Percentiles rank a stretch among this genome's conserved stretches.
These are phyloP conservation scores for Cerioporus squamosus DNA, from an alignment of 1,284 basidiomycete species.

Conservation along the genomic window DNA sequence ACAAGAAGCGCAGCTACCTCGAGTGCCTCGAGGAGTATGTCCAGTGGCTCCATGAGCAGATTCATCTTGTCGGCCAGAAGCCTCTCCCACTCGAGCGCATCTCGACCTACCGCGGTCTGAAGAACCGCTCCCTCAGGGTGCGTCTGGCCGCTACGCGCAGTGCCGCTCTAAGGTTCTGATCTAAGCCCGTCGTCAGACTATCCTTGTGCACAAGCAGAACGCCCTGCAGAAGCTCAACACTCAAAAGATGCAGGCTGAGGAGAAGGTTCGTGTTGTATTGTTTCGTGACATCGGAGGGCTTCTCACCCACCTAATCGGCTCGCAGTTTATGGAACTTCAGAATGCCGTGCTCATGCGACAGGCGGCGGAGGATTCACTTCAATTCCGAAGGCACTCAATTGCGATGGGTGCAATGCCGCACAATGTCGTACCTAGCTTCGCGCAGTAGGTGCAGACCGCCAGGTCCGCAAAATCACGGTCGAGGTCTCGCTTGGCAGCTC, in stretches of 20 bases:
- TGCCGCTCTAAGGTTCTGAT: not conserved
- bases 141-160: slow-evolving; percentile 6
- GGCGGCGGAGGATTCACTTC: slow-evolving; percentile 12
- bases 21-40: slow-evolving; percentile 75
- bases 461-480: no score
- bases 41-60: slow-evolving; percentile 62
- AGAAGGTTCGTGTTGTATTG: slow-evolving; percentile 43
- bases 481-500: no score
- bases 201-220: slow-evolving; percentile 70
- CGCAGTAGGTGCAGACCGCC: not conserved
- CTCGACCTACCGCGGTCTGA: slow-evolving; percentile 57
- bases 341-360: slow-evolving; percentile 22
- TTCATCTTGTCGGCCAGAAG: slow-evolving; percentile 50
- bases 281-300: no score
- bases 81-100: slow-evolving; percentile 60
- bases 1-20: slow-evolving; percentile 74
- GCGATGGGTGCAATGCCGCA: slow-evolving; percentile 19
- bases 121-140: slow-evolving; percentile 57
- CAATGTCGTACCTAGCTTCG: not conserved
- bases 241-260: slow-evolving; percentile 54
- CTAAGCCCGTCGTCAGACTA: slow-evolving; percentile 32
- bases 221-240: slow-evolving; percentile 51
- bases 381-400: slow-evolving; percentile 22
- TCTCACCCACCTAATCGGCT: not conserved
- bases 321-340: slow-evolving; percentile 33